phyloP scores from a whole-genome alignment of 495 filamentous ascomycete species.

The Aspergillus kassunensis region DNA sequence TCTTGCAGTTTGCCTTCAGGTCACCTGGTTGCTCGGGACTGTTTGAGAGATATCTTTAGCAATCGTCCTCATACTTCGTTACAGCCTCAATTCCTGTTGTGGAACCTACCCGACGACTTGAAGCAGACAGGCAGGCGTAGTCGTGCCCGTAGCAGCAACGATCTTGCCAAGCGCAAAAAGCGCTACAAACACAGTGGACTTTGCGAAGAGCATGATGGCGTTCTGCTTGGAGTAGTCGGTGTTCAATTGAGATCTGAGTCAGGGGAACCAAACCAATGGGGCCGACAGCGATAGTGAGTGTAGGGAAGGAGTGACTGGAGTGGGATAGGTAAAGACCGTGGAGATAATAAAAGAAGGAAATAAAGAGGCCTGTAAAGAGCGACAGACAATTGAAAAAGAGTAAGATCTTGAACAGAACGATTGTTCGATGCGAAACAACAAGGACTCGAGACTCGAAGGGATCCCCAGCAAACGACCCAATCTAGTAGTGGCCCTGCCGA shows the following conservation, averaged over 20 bases:
- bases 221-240: background rate
- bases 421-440: conserved; percentile 1
- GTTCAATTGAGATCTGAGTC: background rate
- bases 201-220: conserved; percentile 36
- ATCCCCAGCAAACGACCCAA: conserved; percentile 11
- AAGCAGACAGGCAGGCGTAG: conserved; percentile 34
- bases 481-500: conserved; percentile 18
- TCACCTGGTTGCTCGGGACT: conserved; percentile 25
- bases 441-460: background rate
- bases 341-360: conserved; percentile 25
- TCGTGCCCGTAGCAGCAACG: conserved; percentile 24
- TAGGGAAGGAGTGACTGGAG: conserved; percentile 26
- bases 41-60: conserved; percentile 20
- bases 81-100: background rate
- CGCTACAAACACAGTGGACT: conserved; percentile 31
- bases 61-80: background rate
- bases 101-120: conserved; percentile 34
- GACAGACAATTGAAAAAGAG: conserved; percentile 12
- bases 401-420: conserved; percentile 9
- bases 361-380: conserved; percentile 19
- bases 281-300: conserved; percentile 4
- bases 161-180: conserved; percentile 35
- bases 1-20: conserved; percentile 29
- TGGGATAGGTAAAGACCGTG: conserved; percentile 13
- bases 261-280: conserved; percentile 15